These are phyloP conservation scores for Yueomyces sp. DNA, from an alignment of 805 yeast species.

Conservation along the genomic window DNA sequence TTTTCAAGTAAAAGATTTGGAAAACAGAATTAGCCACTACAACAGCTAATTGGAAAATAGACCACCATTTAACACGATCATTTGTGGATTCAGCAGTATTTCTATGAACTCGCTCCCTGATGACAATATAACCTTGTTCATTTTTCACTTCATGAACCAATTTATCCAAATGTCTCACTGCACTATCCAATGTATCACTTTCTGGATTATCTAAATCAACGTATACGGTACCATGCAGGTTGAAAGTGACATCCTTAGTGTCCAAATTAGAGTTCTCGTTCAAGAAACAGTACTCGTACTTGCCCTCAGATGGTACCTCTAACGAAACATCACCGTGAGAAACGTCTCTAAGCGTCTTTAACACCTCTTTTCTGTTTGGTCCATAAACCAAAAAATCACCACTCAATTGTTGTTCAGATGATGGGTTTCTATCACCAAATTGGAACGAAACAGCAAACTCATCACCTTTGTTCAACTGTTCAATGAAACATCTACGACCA, in stretches of 20 bases:
- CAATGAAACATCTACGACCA: slow-evolving; percentile 83
- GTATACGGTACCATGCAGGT: slow-evolving; percentile 85
- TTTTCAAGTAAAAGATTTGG: slow-evolving; percentile 86
- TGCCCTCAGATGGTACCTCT: slow-evolving; percentile 55
- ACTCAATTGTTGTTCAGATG: slow-evolving; percentile 48
- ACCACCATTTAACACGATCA: slow-evolving; percentile 97
- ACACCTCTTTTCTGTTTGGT: slow-evolving; percentile 30
- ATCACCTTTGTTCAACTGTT: slow-evolving; percentile 69
- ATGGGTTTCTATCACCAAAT: slow-evolving; percentile 79
- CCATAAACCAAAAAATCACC: slow-evolving; percentile 52
- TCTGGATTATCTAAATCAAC: slow-evolving; percentile 68
- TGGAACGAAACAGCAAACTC: slow-evolving; percentile 82
- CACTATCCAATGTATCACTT: slow-evolving; percentile 68
- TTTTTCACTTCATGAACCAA: slow-evolving; percentile 78
- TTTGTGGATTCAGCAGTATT: slow-evolving; percentile 97
- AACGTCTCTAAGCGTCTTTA: slow-evolving; percentile 37
- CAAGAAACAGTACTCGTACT: slow-evolving; percentile 79
- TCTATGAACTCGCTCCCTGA: slow-evolving; percentile 94
- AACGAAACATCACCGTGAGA: slow-evolving; percentile 74
- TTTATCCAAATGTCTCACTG: slow-evolving; percentile 62
- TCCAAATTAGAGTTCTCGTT: slow-evolving; percentile 62
- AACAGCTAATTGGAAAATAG: slow-evolving; percentile 75
- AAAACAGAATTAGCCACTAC: slow-evolving; percentile 79
- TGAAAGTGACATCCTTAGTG: slow-evolving; percentile 87
- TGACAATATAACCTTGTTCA: slow-evolving; percentile 82